These are phyloP conservation scores for Taxawa tesnikishii DNA, from an alignment of 2,329 filamentous ascomycete genomes.

Conservation along the genomic window DNA sequence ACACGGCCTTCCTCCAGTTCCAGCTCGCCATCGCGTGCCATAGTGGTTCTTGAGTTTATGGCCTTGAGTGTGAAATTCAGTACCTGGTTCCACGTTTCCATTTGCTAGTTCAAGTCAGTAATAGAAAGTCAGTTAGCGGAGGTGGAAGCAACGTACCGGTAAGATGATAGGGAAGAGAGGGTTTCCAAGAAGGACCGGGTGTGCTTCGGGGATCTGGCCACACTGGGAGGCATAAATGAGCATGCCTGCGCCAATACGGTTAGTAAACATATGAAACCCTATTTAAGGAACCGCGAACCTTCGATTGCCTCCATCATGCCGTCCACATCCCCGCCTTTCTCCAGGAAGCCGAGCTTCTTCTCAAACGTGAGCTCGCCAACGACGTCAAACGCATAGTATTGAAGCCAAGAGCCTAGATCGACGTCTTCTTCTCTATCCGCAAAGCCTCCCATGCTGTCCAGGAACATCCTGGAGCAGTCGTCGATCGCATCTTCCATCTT, in stretches of 20 bases:
- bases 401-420: constrained; percentile 17
- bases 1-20: constrained; percentile 11
- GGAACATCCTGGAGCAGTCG: constrained; percentile 13
- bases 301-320: constrained; percentile 20
- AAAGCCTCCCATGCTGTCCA: constrained; percentile 13
- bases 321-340: constrained; percentile 26
- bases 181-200: constrained; percentile 9
- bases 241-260: background rate
- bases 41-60: constrained; percentile 14
- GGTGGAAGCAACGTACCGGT: constrained; percentile 9
- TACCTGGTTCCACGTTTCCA: constrained; percentile 23
- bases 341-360: constrained; percentile 29
- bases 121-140: background rate
- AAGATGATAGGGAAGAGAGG: constrained; percentile 16
- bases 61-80: constrained; percentile 21
- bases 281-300: constrained; percentile 15
- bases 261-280: too few species aligned
- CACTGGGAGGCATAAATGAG: constrained; percentile 4
- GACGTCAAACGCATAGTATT: constrained; percentile 28
- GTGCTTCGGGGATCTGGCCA: constrained; percentile 1
- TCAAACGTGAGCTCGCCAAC: constrained; percentile 29
- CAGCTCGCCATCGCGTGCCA: constrained; percentile 16
- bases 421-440: constrained; percentile 11
- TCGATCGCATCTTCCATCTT: constrained; percentile 17
- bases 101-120: constrained; percentile 4